Evolutionary conservation across 1,284 basidiomycete genomes (phyloP).

Genomic region (Amylostereum chailletii): DNA sequence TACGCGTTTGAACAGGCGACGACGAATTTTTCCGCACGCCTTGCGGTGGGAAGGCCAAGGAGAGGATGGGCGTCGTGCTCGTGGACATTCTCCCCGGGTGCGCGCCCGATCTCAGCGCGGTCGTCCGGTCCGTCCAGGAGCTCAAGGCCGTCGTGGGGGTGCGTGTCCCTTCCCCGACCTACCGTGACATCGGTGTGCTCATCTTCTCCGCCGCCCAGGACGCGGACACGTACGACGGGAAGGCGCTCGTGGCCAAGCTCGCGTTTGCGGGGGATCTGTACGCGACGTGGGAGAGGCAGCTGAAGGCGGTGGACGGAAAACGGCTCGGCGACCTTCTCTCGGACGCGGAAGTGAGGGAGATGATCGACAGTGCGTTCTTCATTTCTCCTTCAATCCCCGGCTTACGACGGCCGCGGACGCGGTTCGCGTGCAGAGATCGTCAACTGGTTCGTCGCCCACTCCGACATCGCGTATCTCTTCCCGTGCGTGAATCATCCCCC

Average conservation of each 20-base stretch:
- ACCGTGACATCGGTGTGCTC: neutral
- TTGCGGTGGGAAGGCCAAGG: slow-evolving; percentile 5
- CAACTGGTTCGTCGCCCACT: slow-evolving; percentile 3
- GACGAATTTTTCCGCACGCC: neutral
- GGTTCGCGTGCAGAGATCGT: slow-evolving; percentile 3
- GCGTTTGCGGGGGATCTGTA: neutral
- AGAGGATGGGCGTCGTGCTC: neutral
- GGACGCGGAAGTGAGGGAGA: neutral
- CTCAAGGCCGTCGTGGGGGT: slow-evolving; percentile 6
- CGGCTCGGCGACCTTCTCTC: neutral
- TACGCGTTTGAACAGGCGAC: no score
- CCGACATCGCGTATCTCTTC: slow-evolving; percentile 8
- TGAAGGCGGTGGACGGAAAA: neutral
- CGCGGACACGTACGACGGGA: neutral
- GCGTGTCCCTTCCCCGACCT: neutral
- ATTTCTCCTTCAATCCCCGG: neutral
- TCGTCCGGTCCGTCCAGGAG: neutral
- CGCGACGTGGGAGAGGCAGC: neutral
- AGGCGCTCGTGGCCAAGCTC: neutral
- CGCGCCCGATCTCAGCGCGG: slow-evolving; percentile 3
- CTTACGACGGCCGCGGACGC: neutral
- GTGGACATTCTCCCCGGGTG: slow-evolving; percentile 6
- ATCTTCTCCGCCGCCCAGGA: neutral
- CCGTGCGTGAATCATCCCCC: slow-evolving; percentile 7
- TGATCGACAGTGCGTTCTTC: neutral